Base-by-base conservation (phyloP, 345 rosid genomes). In the Mangifera indica region DNA sequence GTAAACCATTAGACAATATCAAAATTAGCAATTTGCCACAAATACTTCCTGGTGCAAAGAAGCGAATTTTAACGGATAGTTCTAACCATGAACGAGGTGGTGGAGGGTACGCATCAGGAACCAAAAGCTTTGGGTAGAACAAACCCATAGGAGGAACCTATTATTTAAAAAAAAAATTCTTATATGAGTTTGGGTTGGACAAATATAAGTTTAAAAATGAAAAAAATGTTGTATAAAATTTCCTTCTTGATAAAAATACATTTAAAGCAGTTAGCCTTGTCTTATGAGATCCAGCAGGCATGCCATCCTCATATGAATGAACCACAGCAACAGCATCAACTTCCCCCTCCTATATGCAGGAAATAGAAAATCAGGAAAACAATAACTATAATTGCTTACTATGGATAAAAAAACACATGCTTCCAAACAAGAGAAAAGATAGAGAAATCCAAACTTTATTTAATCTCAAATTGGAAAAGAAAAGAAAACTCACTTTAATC, bases 141-240 rank as follows among this genome's bases (percentile, higher is more conserved):
- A 95, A 80, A 81, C 98, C 98, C 94, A 92, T 90, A 10, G 99
- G 96, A 72, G 98, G 92, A 71, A 95, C 98, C 98, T 92, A 76
- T 65, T 67, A 37, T 37, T 37, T 5, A 37, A 58, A 45, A 53
- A 71, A 79, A 59, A n/a, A 40, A 70, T 58, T 34, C 73, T 26
- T 45, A 42, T 14, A 53, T 53, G 2, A 44, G 6, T 59, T 29
- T 51, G 49, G 11, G 22, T 63, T 32, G 25, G 60, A 63, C 42
- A 53, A 44, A 70, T 29, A 52, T 64, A 51, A 55, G 61, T 72
- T 26, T 22, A 51, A 37, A 73, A 55, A 10, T 58, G 48, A 71
- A 52, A 53, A 6, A 69, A 62, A 68, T 32, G 3, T 25, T n/a
- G 56, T 26, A 68, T 4, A 52, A 20, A 63, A 70, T 70, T 75